Evolutionary conservation across 768 basidiomycete species (phyloP).

Genomic region (Pleurotus citrinopileatus): DNA sequence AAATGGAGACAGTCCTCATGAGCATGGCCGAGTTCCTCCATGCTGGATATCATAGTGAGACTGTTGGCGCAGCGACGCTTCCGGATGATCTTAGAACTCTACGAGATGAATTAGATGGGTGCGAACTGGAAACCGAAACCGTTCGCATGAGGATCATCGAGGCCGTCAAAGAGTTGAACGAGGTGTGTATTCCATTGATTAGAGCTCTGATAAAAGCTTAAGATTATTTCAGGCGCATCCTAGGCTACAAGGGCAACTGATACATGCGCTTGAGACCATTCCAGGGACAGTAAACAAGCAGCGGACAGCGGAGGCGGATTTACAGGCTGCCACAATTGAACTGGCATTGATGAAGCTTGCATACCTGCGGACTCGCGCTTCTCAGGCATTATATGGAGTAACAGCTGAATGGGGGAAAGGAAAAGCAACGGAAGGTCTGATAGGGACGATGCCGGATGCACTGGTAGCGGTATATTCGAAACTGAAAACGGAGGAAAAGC

Average conservation of each 20-base stretch:
- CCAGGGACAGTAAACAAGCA: constrained; percentile 23
- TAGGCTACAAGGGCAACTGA: constrained; percentile 27
- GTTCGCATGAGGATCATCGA: neutral
- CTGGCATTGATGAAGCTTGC: constrained; percentile 45
- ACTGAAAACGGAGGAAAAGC: constrained; percentile 31
- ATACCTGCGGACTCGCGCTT: constrained; percentile 37
- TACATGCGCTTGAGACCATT: constrained; percentile 23
- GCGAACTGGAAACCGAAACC: neutral
- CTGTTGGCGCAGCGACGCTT: neutral
- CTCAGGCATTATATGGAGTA: constrained; percentile 37
- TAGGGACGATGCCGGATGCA: constrained; percentile 28
- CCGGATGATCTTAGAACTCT: neutral
- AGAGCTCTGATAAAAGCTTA: too few species aligned
- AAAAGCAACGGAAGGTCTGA: neutral
- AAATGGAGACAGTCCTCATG: neutral
- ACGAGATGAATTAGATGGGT: neutral
- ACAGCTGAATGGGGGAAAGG: constrained; percentile 14
- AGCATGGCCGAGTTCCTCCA: neutral
- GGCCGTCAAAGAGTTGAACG: neutral
- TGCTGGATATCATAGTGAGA: neutral
- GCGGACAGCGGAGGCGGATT: constrained; percentile 33
- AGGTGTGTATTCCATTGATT: constrained; percentile 13
- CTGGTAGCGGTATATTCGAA: constrained; percentile 27
- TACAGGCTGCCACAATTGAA: constrained; percentile 44
- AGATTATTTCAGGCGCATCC: constrained; percentile 26